These are phyloP conservation scores for Novakomyces olei DNA, from an alignment of 805 yeast species.

Conservation along the genomic window DNA sequence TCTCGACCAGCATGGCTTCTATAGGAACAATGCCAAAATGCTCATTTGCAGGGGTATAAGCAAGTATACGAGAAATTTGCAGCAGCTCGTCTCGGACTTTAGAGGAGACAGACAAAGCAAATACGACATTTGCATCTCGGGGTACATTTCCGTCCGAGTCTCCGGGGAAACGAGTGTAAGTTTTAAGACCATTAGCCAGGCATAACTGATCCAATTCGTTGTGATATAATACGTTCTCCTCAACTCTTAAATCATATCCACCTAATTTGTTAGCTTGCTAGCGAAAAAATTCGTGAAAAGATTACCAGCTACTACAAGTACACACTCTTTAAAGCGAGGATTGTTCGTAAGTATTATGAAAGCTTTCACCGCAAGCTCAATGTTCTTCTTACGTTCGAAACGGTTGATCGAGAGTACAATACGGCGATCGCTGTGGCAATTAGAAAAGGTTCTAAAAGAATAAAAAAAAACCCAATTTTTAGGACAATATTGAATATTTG, in stretches of 20 bases:
- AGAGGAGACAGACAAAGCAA: conserved; percentile 61
- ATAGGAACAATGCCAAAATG: conserved; percentile 97
- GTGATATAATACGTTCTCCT: conserved; percentile 55
- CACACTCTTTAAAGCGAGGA: conserved; percentile 17
- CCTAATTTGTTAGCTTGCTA: conserved; percentile 23
- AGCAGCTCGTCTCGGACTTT: conserved; percentile 41
- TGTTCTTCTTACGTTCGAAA: conserved; percentile 68
- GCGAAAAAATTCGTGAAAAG: neutral
- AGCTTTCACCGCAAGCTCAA: conserved; percentile 53
- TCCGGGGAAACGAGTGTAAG: conserved; percentile 20
- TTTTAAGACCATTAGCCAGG: conserved; percentile 22
- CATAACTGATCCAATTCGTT: conserved; percentile 34
- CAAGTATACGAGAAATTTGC: conserved; percentile 31
- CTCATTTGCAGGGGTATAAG: conserved; percentile 79
- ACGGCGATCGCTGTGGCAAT: neutral
- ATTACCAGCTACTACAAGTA: conserved; percentile 51
- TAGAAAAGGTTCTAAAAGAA: too few species aligned
- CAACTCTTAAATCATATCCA: conserved; percentile 61
- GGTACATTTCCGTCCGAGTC: neutral
- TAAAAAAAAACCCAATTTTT: too few species aligned
- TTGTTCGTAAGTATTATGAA: conserved; percentile 26
- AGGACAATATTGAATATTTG: neutral
- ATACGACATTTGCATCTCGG: conserved; percentile 28
- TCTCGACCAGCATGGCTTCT: conserved; percentile 72
- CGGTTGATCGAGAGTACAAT: conserved; percentile 63